A percentile compares a stretch with the other conserved stretches of the same genome.
phyloP scores from a whole-genome alignment of 106 monocot genomes.

The Dendrobium catenatum region DNA sequence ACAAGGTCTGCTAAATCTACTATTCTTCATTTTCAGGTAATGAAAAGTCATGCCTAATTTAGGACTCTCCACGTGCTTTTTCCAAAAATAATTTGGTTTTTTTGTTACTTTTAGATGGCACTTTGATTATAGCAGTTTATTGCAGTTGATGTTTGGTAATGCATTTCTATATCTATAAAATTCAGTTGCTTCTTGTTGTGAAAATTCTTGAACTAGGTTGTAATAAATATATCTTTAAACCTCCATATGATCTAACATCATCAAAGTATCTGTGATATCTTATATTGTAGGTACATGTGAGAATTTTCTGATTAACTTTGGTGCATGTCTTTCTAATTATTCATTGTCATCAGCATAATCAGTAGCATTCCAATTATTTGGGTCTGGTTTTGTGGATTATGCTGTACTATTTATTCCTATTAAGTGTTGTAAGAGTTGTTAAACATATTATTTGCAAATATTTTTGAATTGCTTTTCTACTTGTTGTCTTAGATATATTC shows the following conservation, averaged over 20 bases:
- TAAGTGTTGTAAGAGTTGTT: too few species aligned
- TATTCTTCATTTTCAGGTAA: conserved; percentile 48
- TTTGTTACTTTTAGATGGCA: background rate
- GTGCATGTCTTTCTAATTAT: background rate
- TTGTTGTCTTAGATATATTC: background rate
- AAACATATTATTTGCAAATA: background rate
- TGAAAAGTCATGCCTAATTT: background rate
- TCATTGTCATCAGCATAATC: background rate
- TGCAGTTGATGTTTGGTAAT: background rate
- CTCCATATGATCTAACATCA: background rate
- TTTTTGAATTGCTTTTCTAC: background rate
- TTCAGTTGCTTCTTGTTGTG: background rate
- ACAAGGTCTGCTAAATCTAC: conserved; percentile 41
- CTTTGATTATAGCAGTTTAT: background rate
- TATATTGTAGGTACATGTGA: background rate
- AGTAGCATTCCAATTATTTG: background rate
- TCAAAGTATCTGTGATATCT: background rate
- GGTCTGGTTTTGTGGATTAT: background rate
- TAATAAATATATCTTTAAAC: background rate
- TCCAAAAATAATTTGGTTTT: background rate
- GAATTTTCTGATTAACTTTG: background rate
- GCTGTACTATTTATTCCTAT: background rate
- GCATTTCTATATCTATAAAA: background rate
- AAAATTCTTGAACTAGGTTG: background rate
- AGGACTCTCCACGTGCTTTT: background rate